Base-by-base conservation (phyloP, 768 basidiomycete genomes). In the Dacryopinax spathularia region DNA sequence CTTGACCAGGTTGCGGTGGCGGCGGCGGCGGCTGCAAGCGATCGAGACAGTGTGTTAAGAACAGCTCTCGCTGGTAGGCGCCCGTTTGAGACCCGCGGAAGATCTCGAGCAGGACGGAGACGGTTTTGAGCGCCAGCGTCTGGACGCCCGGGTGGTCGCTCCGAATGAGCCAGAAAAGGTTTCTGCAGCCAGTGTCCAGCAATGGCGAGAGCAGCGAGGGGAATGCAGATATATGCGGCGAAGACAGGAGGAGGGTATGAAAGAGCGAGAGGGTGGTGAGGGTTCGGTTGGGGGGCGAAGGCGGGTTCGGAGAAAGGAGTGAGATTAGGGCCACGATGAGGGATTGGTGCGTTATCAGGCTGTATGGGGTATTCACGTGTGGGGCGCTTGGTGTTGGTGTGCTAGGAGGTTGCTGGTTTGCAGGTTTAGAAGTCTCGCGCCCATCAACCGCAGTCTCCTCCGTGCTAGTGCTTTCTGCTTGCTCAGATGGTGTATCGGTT, bases 241-340 rank as follows among this genome's bases (percentile, higher is more conserved):
- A 94, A 20, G 91, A 84, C 61, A 86, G 48, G 18, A 56, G 48
- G 9, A 56, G 20, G 29, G 48, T 80, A 69, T 94, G 92, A 63
- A 99, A 80, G 63, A 94, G 87, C 0, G 87, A 81, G 25, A 99
- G 81, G 0, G 94, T 90, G 62, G 88, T 86, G 7, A 95, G 79
- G 93, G 91, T 72, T 98, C 96, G 2, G 96, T 97, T 72, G 98
- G 95, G 62, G 92, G 84, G 67, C 91, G 89, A 71, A 95, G 48
- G 48, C 18, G 48, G 92, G 68, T 83, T 88, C 20, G 96, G 96
- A 73, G 98, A 92, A 60, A 99, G 80, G 37, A 99, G 89, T 69
- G 95, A 92, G 70, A 97, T 85, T 63, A 99, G 82, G 34, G 98
- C 96, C 1, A 94, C 87, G 34, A 98, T 79, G 5, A 99, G 84